phyloP scores from a whole-genome alignment of 805 yeast genomes.

The Lachancea waltii region DNA sequence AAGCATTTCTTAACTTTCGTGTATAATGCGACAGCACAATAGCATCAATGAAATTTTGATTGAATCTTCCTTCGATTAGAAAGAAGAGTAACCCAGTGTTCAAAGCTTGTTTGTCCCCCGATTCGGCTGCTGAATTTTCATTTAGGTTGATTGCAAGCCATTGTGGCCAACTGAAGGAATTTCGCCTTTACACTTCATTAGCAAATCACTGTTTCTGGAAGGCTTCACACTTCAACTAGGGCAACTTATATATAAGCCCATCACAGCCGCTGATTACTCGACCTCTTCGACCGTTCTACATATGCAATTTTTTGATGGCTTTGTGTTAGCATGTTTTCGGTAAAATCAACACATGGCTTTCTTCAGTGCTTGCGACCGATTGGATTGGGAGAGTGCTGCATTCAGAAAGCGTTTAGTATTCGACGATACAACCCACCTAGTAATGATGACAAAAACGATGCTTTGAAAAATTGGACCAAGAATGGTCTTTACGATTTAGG shows the following conservation, averaged over 20 bases:
- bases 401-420: background rate
- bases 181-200: background rate
- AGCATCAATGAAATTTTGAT: too few species aligned
- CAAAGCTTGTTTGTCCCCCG: background rate
- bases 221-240: too few species aligned
- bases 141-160: too few species aligned
- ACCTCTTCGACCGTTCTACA: background rate
- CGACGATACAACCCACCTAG: constrained; percentile 3
- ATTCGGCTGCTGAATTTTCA: too few species aligned
- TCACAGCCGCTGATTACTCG: too few species aligned
- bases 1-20: too few species aligned
- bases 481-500: constrained; percentile 10
- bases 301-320: constrained; percentile 1
- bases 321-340: background rate
- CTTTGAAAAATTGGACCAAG: constrained; percentile 15
- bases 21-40: too few species aligned
- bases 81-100: background rate
- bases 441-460: constrained; percentile 8
- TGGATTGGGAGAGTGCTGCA: background rate
- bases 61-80: too few species aligned
- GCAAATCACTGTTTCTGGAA: too few species aligned
- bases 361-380: constrained; percentile 6
- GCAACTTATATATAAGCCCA: too few species aligned
- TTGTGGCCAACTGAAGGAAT: too few species aligned
- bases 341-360: constrained; percentile 1